phyloP scores from a whole-genome alignment of 2,329 filamentous ascomycete species.

The Fusarium sp. region DNA sequence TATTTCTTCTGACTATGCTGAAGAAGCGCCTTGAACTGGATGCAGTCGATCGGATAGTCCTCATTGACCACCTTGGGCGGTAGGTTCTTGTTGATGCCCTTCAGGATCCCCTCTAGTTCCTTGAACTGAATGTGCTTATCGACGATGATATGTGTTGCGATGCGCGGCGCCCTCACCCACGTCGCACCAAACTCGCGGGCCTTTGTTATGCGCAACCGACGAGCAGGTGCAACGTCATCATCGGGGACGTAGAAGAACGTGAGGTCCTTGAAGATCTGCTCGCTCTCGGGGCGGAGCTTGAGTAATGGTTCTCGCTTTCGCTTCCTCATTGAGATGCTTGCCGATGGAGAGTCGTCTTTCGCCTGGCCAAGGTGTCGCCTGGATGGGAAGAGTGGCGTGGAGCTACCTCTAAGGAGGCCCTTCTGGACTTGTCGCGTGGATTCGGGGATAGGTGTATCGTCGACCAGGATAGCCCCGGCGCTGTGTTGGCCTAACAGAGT shows the following conservation, averaged over 20 bases:
- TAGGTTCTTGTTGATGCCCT: slow-evolving; percentile 29
- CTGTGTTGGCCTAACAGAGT: slow-evolving; percentile 34
- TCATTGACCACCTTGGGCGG: slow-evolving; percentile 72
- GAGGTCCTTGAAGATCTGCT: slow-evolving; percentile 71
- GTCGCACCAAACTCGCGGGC: slow-evolving; percentile 79
- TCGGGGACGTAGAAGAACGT: slow-evolving; percentile 85
- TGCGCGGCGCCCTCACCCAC: slow-evolving; percentile 71
- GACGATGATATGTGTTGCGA: slow-evolving; percentile 83
- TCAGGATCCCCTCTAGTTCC: slow-evolving; percentile 67
- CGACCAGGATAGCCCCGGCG: slow-evolving; percentile 38
- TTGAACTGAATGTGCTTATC: slow-evolving; percentile 75
- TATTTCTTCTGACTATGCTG: slow-evolving; percentile 72
- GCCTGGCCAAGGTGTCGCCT: slow-evolving; percentile 16
- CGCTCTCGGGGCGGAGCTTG: slow-evolving; percentile 61
- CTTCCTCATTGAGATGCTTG: slow-evolving; percentile 53
- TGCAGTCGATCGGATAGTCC: slow-evolving; percentile 76
- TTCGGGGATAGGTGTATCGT: slow-evolving; percentile 48
- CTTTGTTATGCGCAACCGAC: slow-evolving; percentile 79
- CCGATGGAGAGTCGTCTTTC: slow-evolving; percentile 42
- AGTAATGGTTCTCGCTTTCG: slow-evolving; percentile 58
- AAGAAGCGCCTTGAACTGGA: slow-evolving; percentile 68
- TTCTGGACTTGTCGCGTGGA: slow-evolving; percentile 34
- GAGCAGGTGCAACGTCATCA: slow-evolving; percentile 75
- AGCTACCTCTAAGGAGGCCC: slow-evolving; percentile 44
- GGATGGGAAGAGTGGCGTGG: slow-evolving; percentile 47